Evolutionary conservation across 805 yeast genomes (phyloP), one percentile per base, ranked within the genome.

Genomic region (Spathaspora sp.): DNA sequence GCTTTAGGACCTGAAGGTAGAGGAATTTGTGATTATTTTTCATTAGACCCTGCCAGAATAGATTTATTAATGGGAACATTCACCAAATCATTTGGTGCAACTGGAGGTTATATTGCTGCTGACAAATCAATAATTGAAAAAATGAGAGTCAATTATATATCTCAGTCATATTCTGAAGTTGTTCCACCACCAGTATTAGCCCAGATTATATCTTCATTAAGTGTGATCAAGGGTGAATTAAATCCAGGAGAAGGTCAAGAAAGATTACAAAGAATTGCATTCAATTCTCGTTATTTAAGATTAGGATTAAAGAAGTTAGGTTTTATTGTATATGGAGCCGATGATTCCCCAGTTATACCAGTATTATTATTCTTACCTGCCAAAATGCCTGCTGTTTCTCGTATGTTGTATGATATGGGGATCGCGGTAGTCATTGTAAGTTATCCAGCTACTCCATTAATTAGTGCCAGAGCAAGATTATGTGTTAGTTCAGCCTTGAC

Each of bases 61-160:
- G 99, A 94, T 70, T 74, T 94, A 55, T 72, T 94, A 58, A 94
- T 94, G 99, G 99, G 99, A 48, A 94, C 99, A 7, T 81, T 94
- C 52, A 96, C 99, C 49, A 94, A 94, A 71, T 89, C 97, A 1
- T 94, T 94, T 68, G 99, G 99, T 66, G 98, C 99, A 16, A 90
- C 98, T 42, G 99, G 99, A 64, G 99, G 99, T 46, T 94, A 94
- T 66, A 75, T 94, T 56, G 93, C 97, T n/a, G 96, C 87, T 45
- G 77, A 77, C 56, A 78, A 83, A 62, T 72, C 69, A 46, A 70
- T 89, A 31, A 86, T 93, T 47, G 92, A 90, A 60, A 80, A 85
- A 60, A 73, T 94, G 55, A 82, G 92, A 69, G 60, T 87, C 42
- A 85, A 82, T 60, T 82, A 89, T 60, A 78, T 89, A 57, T 86